Base-by-base conservation (phyloP, 192 early-diverging fungal species). In the Rhizophagus sp. region DNA sequence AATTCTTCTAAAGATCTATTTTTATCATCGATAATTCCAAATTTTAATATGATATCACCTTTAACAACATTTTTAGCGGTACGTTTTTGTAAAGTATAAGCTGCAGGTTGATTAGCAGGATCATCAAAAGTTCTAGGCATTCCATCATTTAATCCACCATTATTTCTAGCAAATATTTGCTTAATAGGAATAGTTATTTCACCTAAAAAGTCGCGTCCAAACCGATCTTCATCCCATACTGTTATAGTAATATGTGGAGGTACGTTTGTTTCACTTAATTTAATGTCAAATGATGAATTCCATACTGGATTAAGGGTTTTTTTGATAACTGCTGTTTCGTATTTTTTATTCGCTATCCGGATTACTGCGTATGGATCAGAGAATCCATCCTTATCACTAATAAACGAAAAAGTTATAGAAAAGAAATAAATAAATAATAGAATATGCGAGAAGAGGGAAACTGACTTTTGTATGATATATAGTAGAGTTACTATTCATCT, bases 171-270 rank as follows among this genome's bases (percentile, higher is more conserved):
- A 80, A 91, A 85, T 34, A 94, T n/a, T 69, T 62, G 78, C 44
- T 62, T 79, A 41, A 95, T 84, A 1, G 93, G 88, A 12, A 95
- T 86, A 44, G 81, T 80, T 4, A 93, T 49, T 61, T 89, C 85
- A 6, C 94, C 94, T 81, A 95, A 82, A 82, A 92, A 95, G 25
- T 79, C 78, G 17, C 90, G 87, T 30, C 82, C 63, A 71, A 92
- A 86, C 33, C 86, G 81, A 64, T 95, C 93, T 70, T 93, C 90
- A 73, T 95, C 92, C 91, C 91, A 93, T 15, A 91, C 85, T n/a
- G 87, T 85, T 19, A 93, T 70, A 11, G 81, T 81, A 78, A 90
- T 83, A 11, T 75, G 34, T 36, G 76, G 50, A 27, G 87, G 82
- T 41, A 86, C 65, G 34, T 85, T 76, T 64, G 78, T 73, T 44